Percentiles rank a stretch among this genome's conserved stretches.
Evolutionary conservation across 805 yeast species (phyloP).

Genomic region (Candida ponderosae): DNA sequence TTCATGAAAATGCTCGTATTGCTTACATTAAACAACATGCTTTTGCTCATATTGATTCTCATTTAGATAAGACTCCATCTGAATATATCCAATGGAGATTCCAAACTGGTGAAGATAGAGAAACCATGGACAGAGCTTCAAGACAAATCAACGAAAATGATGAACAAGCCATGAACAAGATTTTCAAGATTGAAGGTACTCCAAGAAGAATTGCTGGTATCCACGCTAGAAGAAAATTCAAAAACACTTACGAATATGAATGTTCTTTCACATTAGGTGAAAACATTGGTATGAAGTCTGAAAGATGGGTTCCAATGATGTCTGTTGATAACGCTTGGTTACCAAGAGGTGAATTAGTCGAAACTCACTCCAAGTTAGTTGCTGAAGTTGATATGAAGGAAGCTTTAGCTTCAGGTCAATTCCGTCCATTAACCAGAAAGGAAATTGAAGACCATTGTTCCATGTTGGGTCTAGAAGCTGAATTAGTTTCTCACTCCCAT

Average conservation of each 20-base stretch:
- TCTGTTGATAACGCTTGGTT: constrained; percentile 99
- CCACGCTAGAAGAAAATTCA: constrained; percentile 98
- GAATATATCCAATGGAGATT: constrained; percentile 99
- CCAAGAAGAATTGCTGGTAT: constrained; percentile 95
- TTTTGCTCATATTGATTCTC: constrained; percentile 98
- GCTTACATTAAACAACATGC: constrained; percentile 99
- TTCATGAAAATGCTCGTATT: constrained; percentile 99
- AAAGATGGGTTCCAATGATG: constrained; percentile 99
- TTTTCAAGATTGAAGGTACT: constrained; percentile 98
- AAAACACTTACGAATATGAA: constrained; percentile 99
- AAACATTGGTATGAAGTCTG: constrained; percentile 97
- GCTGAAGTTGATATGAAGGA: constrained; percentile 99
- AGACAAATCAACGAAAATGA: constrained; percentile 96
- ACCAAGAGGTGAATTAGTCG: constrained; percentile 97
- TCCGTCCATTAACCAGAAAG: constrained; percentile 99
- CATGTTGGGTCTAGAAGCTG: constrained; percentile 97
- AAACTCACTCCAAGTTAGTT: constrained; percentile 98
- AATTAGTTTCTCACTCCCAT: constrained; percentile 99
- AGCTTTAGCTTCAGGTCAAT: constrained; percentile 99
- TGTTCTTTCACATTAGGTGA: constrained; percentile 97
- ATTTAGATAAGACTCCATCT: constrained; percentile 98
- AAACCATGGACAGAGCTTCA: constrained; percentile 99
- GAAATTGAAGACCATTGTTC: constrained; percentile 99
- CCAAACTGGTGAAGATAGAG: constrained; percentile 99
- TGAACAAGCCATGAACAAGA: constrained; percentile 98